phyloP scores from a whole-genome alignment of 2,329 filamentous ascomycete species.

The Botrytis fragariae region DNA sequence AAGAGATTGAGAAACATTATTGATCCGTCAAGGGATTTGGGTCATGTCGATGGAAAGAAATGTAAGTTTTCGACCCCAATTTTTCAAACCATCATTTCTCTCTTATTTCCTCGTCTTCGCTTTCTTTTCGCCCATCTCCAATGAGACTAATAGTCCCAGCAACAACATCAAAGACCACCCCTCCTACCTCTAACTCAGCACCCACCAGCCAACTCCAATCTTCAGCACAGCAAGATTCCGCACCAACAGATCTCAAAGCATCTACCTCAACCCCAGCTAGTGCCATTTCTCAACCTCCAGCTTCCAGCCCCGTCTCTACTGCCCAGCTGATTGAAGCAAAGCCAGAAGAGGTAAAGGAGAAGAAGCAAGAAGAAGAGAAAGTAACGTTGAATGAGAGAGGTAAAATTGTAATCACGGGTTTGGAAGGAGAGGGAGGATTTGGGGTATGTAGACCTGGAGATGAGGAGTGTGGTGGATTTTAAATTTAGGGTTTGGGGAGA shows the following conservation, averaged over 20 bases:
- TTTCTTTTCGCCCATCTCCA: background rate
- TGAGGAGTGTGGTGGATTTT: conserved; percentile 19
- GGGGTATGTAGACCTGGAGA: conserved; percentile 18
- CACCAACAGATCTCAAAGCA: background rate
- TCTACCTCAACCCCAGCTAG: background rate
- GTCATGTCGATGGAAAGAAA: conserved; percentile 67
- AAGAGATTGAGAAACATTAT: conserved; percentile 69
- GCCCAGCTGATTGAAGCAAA: background rate
- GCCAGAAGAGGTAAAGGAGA: background rate
- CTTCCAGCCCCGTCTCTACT: background rate
- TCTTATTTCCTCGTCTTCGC: background rate
- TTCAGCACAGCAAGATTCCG: background rate
- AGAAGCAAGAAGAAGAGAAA: background rate
- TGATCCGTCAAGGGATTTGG: conserved; percentile 72
- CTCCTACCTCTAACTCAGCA: background rate
- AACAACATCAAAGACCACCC: background rate
- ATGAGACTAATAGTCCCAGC: background rate
- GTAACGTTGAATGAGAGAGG: conserved; percentile 18
- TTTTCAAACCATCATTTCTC: background rate
- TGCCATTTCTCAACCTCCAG: background rate
- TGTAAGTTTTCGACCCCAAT: background rate
- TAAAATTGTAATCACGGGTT: conserved; percentile 22
- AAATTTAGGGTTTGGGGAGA: background rate
- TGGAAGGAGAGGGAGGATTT: conserved; percentile 6
- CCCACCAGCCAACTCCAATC: background rate